Base-by-base conservation (phyloP, 106 monocot genomes). In the Acanthochlamys bracteata region DNA sequence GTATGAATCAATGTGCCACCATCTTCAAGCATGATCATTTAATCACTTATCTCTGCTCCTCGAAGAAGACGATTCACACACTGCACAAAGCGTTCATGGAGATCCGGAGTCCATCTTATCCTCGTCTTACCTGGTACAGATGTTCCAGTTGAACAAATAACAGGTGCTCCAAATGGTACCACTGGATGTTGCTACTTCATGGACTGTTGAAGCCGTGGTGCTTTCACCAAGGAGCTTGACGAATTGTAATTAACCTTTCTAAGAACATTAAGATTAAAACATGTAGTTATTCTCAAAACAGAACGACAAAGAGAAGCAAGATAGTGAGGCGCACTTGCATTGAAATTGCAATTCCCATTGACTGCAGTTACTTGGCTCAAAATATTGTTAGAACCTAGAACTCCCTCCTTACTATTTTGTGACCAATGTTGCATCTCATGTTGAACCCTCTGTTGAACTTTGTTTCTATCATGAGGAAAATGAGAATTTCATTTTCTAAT, bases 101-200 rank as follows among this genome's bases (percentile, higher is more conserved):
- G 82, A 68, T 82, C 76, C 13, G 72, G 82, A 42, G 86, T 82
- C 86, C 86, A 86, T 67, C 86, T 76, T 39, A 86, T 86, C 63
- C 86, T 24, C 57, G 79, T 73, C 79, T 86, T 86, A 39, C 39
- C 76, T 20, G 73, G 72, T 3, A 59, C 55, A 22, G 53, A 17
- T 24, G 11, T 21, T 57, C 56, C 53, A 1, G 72, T 41, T 27
- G 53, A 23, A 71, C n/a, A 54, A 23, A 78, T 57, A 42, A 39
- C 16, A 69, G 70, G 64, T 55, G 63, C 13, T 56, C 22, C 56
- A 0, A 17, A 19, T 25, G 60, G 39, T 25, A 39, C 54, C 40
- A 24, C 39, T 11, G 21, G 16, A 42, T 60, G 25, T 57, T 54
- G 41, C 53, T 72, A 73, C 39, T 79, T 69, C 40, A 49, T 71